Evolutionary conservation across 78 protist species (phyloP).

Genomic region (Cyanophora paradoxa): DNA sequence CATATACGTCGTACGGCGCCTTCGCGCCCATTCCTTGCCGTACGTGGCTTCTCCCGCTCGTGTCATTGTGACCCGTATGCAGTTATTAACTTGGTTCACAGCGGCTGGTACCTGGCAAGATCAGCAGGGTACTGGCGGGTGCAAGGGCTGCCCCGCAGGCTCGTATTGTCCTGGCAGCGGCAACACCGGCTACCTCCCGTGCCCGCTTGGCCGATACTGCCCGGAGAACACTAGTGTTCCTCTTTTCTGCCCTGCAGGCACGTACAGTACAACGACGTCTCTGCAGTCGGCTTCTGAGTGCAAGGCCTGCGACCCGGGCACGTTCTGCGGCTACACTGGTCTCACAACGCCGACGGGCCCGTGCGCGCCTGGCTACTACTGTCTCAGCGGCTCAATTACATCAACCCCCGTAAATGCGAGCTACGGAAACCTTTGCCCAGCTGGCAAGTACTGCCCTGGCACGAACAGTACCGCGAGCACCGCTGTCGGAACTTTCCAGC

Average conservation of each 20-base stretch:
- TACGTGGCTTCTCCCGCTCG: background rate
- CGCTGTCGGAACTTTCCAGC: constrained; percentile 3
- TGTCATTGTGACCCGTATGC: constrained; percentile 13
- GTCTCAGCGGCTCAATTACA: constrained; percentile 1
- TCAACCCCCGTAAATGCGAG: background rate
- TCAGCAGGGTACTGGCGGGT: no score
- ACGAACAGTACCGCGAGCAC: no score
- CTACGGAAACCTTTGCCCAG: constrained; percentile 4
- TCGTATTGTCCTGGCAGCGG: background rate
- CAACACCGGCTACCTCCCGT: background rate
- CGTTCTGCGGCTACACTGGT: constrained; percentile 30
- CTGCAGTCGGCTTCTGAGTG: constrained; percentile 1
- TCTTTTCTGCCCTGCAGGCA: constrained; percentile 28
- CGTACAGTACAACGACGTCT: background rate
- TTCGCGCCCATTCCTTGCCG: background rate
- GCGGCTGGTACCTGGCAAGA: no score
- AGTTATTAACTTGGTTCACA: no score
- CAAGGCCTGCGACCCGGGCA: constrained; percentile 31
- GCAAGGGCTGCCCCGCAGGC: constrained; percentile 19
- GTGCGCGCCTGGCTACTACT: constrained; percentile 49
- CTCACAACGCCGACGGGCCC: background rate
- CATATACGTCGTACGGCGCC: background rate
- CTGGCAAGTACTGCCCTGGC: constrained; percentile 13
- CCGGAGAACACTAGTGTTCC: constrained; percentile 4
- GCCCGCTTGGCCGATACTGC: no score